phyloP scores from a whole-genome alignment of 2,329 filamentous ascomycete species.

The Fusarium clavum region DNA sequence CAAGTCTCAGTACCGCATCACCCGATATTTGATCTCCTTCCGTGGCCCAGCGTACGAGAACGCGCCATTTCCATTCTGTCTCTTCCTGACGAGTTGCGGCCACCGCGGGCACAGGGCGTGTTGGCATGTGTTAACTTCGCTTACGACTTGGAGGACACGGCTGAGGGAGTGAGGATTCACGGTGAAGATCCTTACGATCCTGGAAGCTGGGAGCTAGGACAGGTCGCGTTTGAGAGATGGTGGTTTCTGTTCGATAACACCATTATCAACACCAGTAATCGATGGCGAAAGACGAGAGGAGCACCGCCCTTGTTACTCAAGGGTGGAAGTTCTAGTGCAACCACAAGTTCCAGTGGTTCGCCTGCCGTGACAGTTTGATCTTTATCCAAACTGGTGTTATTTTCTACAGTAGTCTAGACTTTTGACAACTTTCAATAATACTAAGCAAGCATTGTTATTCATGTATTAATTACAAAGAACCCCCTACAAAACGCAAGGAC shows the following conservation, averaged over 20 bases:
- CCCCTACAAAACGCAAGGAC: neutral
- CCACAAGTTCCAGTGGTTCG: conserved; percentile 6
- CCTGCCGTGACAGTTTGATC: conserved; percentile 1
- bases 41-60: conserved; percentile 67
- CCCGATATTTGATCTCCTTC: conserved; percentile 67
- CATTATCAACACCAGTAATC: conserved; percentile 66
- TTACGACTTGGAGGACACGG: conserved; percentile 67
- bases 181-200: conserved; percentile 62
- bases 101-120: conserved; percentile 58
- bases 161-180: conserved; percentile 64
- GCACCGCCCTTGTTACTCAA: conserved; percentile 49
- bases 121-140: conserved; percentile 63
- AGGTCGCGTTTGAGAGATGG: conserved; percentile 68
- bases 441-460: neutral
- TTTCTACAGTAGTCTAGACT: neutral
- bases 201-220: conserved; percentile 67
- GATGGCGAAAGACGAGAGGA: conserved; percentile 61
- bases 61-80: conserved; percentile 64
- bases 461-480: neutral
- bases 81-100: conserved; percentile 61
- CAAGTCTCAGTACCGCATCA: conserved; percentile 66
- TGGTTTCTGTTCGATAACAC: conserved; percentile 69
- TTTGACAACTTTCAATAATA: neutral
- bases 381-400: neutral
- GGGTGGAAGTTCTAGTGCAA: conserved; percentile 5